Evolutionary conservation across 2,329 filamentous ascomycete genomes (phyloP), one percentile per base, ranked within the genome.

Genomic region (Alternaria ethzedia): DNA sequence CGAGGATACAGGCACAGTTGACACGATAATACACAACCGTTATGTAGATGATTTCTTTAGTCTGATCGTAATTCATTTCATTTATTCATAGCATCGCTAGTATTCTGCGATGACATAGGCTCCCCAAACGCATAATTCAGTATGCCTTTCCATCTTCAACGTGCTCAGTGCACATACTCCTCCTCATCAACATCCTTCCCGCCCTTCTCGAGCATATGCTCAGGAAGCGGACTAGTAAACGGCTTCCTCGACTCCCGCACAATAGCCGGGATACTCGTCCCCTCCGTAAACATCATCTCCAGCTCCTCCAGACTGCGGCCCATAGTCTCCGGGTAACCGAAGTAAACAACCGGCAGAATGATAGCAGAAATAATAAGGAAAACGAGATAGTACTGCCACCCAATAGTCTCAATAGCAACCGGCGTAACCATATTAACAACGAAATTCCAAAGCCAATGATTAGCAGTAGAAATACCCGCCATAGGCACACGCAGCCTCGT

Each of bases 401-500:
- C 83, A 60, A 89, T 86, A 3, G 76, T 84, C 56, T 81, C 77
- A 50, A 86, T 82, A 10, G 83, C 84, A 8, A 85, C 80, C 1
- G 75, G 71, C 9, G 74, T 72, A 2, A 67, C 70, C 73, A 73
- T 73, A 25, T 70, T 73, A 25, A 77, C 63, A 1, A 77, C 70
- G 30, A 74, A 74, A 46, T 75, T 73, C 82, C 82, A 84, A 21
- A 85, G 79, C 84, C 84, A 86, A 64, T 85, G 83, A 20, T 55
- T 62, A 6, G 84, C 86, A 0, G 86, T 88, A 0, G 84, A 86
- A 44, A 89, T 84, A 32, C 84, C 83, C 2, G 85, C 84, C 82
- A 89, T 87, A 20, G 85, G 82, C 63, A 86, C 84, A 20, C 85
- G 80, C 26, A 87, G 75, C 11, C 83, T 78, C 15, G 85, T 78